Evolutionary conservation across 2,329 filamentous ascomycete species (phyloP), one percentile per base, ranked within the genome.

Genomic region (Penicillium sp.): DNA sequence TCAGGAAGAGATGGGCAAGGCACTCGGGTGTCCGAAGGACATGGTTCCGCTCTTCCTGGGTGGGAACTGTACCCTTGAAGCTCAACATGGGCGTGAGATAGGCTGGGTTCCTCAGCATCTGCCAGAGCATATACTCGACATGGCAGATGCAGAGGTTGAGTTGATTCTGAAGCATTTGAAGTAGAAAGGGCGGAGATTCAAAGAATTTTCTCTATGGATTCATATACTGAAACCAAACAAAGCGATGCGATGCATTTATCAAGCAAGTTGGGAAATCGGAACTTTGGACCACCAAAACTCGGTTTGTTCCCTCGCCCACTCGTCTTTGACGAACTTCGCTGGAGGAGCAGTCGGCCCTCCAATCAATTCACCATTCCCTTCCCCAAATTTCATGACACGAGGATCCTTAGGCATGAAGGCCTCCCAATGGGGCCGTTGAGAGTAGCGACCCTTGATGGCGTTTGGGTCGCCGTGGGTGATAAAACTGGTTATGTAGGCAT

Each of bases 401-500:
- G 69, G 68, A 40, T 71, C 66, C 1, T 67, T 67, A 0, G 62
- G 56, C 4, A 64, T 47, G 56, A 78, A 81, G 0, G 59, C 39
- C 33, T 71, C 64, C 79, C 79, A 81, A 16, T 53, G 56, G 0
- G 78, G 77, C 16, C 73, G 66, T 2, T 69, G 54, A 0, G 53
- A 60, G 39, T 70, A 73, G 4, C 56, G 60, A 4, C 72, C 75
- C 2, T 54, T 22, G 5, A 73, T 56, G 0, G 63, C 69, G 59
- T 83, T 82, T 0, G 81, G 81, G 55, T 82, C 75, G 1, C 81
- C 81, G 3, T 63, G 72, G 1, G 73, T 70, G 55, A 83, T 81
- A 50, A 83, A 83, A 59, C 78, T 83, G 0, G 78, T 78, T 3
- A 82, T 59, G 44, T 83, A 84, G 0, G 78, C 77, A 65, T 83